Evolutionary conservation across 1,284 basidiomycete species (phyloP), one percentile per base, ranked within the genome.

Genomic region (Naganishia sp.): DNA sequence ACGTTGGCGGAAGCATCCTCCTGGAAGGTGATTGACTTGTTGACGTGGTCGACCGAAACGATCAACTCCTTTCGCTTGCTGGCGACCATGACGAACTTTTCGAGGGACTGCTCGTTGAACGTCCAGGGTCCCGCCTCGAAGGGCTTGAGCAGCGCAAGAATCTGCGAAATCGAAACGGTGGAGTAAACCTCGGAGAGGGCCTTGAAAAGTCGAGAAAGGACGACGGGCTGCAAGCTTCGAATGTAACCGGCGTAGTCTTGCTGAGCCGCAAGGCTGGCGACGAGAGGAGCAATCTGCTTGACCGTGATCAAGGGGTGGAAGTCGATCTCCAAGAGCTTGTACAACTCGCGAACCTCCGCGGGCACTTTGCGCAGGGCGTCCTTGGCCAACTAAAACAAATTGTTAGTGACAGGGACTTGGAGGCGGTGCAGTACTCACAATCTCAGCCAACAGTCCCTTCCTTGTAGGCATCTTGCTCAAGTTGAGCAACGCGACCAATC

Each of bases 131-230:
- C 83, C 69, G 77, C 77, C 55, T 85, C 85, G 55, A 94, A 84
- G 0, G 92, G 90, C 21, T 84, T 83, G 69, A 90, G 87, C 70
- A 97, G 86, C 42, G 87, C 83, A 61, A 91, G 84, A 49, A 96
- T 83, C 72, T 88, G 87, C 68, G 82, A 81, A 68, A 95, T 86
- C 73, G 88, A 89, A 82, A 99, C 88, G 11, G 89, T 88, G 56
- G 90, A 90, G 81, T 99, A 98, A 21, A 99, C 90, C 78, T 98
- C 90, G 7, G 92, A 90, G 63, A 98, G 88, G 80, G 96, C 92
- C 65, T 89, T 89, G 72, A 99, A 88, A n/a, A 99, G 85, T 44
- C 94, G 89, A 5, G 93, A 94, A 69, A 98, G 87, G 31, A 98
- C 86, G 56, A 95, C 94, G 70, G 90, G 90, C 76, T 93, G 90